phyloP scores from a whole-genome alignment of 176 grass and related monocot species.

The Urochloa ruziziensis region DNA sequence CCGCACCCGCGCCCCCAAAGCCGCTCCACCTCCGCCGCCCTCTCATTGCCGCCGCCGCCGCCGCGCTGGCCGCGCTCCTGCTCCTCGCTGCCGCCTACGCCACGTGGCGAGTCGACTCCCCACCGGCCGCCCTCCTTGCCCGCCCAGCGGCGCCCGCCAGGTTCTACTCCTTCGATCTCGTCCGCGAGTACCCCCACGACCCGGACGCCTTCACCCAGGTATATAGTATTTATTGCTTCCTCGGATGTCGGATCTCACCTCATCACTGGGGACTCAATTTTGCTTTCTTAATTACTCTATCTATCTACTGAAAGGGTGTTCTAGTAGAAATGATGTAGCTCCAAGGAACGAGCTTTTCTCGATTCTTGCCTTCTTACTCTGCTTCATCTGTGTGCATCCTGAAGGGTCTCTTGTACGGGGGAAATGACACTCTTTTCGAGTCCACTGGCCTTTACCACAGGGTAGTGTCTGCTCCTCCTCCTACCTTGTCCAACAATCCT shows the following conservation, averaged over 20 bases:
- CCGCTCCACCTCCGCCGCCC: conserved; percentile 8
- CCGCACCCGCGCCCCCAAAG: background rate
- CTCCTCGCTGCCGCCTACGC: conserved; percentile 18
- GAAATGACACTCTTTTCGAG: conserved; percentile 80
- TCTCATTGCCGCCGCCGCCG: background rate
- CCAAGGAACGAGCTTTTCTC: background rate
- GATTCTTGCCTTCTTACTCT: background rate
- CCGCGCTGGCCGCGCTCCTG: conserved; percentile 2
- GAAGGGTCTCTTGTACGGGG: conserved; percentile 79
- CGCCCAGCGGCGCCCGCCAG: background rate
- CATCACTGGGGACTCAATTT: background rate
- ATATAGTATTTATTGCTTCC: too few relatives aligned
- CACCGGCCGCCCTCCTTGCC: conserved; percentile 16
- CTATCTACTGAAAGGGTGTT: background rate
- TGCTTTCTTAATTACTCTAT: background rate
- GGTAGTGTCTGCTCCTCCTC: conserved; percentile 37
- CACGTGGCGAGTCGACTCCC: background rate
- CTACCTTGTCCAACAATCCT: background rate
- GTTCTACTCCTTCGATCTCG: conserved; percentile 75
- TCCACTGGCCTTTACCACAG: conserved; percentile 79
- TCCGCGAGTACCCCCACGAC: conserved; percentile 85
- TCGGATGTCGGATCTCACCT: background rate
- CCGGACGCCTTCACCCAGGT: conserved; percentile 85
- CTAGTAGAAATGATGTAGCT: background rate
- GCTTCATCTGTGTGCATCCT: background rate